Percentiles rank a stretch among this genome's conserved stretches.
Evolutionary conservation across 1,284 basidiomycete genomes (phyloP).

Genomic region (Heliocybe sulcata): DNA sequence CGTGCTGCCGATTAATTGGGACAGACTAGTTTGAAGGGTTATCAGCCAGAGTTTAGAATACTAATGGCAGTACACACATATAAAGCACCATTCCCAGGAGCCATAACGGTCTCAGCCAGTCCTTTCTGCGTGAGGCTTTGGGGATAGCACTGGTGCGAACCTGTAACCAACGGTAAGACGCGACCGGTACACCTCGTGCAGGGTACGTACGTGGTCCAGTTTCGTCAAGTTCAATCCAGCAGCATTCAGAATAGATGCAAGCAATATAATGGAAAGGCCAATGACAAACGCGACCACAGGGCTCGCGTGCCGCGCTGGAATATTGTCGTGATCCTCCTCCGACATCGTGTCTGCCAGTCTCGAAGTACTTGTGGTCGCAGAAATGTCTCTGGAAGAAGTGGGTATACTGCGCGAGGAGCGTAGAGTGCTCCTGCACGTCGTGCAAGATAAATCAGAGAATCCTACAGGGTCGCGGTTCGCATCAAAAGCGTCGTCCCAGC

Average conservation of each 20-base stretch:
- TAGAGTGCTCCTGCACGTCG: background rate
- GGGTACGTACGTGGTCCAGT: slow-evolving; percentile 64
- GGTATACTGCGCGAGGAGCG: background rate
- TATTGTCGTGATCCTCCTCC: slow-evolving; percentile 13
- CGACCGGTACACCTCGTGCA: slow-evolving; percentile 3
- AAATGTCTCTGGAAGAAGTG: background rate
- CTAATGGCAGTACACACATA: slow-evolving; percentile 59
- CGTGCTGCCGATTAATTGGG: slow-evolving; percentile 81
- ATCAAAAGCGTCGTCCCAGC: background rate
- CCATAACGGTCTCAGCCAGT: slow-evolving; percentile 78
- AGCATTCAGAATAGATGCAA: slow-evolving; percentile 78
- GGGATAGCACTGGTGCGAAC: slow-evolving; percentile 67
- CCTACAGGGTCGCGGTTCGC: background rate
- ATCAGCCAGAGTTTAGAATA: too few relatives aligned
- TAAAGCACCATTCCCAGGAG: slow-evolving; percentile 77
- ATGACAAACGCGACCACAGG: slow-evolving; percentile 74
- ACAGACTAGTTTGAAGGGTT: slow-evolving; percentile 42
- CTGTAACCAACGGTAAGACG: slow-evolving; percentile 23
- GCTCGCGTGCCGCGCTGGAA: slow-evolving; percentile 35
- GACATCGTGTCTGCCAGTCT: background rate
- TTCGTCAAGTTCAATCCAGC: slow-evolving; percentile 82
- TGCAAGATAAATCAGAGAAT: background rate
- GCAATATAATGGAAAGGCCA: slow-evolving; percentile 69
- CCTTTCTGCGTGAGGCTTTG: slow-evolving; percentile 57
- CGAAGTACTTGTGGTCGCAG: background rate